Base-by-base conservation (phyloP, 1,139 yeast species). In the Nakaseomyces glabratus region DNA sequence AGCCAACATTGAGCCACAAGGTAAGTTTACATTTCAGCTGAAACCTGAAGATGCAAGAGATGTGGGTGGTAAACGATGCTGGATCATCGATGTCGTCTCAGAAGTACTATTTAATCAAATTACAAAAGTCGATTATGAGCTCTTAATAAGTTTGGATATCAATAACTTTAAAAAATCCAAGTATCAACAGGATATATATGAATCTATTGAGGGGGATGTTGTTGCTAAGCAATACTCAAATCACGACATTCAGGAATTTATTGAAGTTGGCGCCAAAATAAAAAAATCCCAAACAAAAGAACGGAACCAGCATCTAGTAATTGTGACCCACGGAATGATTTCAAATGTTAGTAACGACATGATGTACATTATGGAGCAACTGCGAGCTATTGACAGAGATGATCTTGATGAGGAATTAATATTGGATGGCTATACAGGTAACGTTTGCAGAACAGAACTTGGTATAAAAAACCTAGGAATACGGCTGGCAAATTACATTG, bases 291-390 rank as follows among this genome's bases (percentile, higher is more conserved):
- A 26, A 13, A 26, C 21, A 15, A 10, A 26, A 17, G 14, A 6
- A 5, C 20, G 6, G n/a, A 26, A 15, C 6, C 7, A 38, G 26
- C 55, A 51, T 31, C 33, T 51, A 25, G 50, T 51, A 6, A 23
- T 51, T 25, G 43, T 88, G 20, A 82, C 95, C 0, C 97, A 88
- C 57, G 97, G 97, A 0, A 62, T 88, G 29, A 94, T 85, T 52
- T 82, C 95, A 1, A 88, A 88, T 51, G 73, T 80, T 1, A 75
- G 88, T 2, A 82, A 93, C 0, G 97, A 88, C 55, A 71, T 88
- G 88, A 68, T 80, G 31, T 88, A 80, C 48, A 49, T 86, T 35
- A 86, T 86, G 51, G 96, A 88, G 47, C 71, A 71, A 46, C 71
- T 88, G 6, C 95, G 84, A 45, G 48, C 55, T 18, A 68, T 73